phyloP scores from a whole-genome alignment of 2,329 filamentous ascomycete species.

The Pseudogymnoascus sp. region DNA sequence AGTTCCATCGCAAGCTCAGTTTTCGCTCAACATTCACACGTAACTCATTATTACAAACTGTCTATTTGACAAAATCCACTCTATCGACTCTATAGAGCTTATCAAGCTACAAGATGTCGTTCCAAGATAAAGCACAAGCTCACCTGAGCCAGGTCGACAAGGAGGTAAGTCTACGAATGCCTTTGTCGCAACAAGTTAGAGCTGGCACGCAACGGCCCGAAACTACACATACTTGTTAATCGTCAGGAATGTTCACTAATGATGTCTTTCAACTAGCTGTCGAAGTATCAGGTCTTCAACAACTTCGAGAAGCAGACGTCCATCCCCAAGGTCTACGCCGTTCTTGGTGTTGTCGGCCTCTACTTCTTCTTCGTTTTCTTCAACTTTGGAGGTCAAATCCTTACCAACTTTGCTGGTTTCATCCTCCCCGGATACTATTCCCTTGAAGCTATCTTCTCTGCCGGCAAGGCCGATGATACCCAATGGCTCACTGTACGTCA shows the following conservation, averaged over 20 bases:
- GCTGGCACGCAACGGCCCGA: not conserved
- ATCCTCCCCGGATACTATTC: conserved; percentile 81
- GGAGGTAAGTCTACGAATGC: conserved; percentile 52
- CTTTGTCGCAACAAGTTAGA: not conserved
- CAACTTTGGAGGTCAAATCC: conserved; percentile 81
- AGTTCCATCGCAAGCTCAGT: conserved; percentile 4
- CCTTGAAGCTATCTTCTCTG: conserved; percentile 66
- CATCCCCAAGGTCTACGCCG: conserved; percentile 77
- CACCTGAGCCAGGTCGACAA: conserved; percentile 75
- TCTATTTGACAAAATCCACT: conserved; percentile 2
- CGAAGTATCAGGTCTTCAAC: conserved; percentile 76
- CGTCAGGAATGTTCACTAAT: conserved; percentile 13
- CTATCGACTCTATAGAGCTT: not conserved
- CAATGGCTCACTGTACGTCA: conserved; percentile 66
- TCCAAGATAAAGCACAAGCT: conserved; percentile 69
- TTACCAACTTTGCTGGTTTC: conserved; percentile 82
- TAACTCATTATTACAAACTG: conserved; percentile 20
- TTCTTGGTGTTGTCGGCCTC: conserved; percentile 66
- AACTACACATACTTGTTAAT: not conserved
- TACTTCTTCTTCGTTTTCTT: conserved; percentile 92
- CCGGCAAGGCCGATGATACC: conserved; percentile 68
- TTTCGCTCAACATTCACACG: conserved; percentile 20
- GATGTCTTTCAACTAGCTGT: conserved; percentile 50
- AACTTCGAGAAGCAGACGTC: conserved; percentile 80
- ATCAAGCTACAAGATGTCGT: conserved; percentile 50